These are phyloP conservation scores for Neurospora sp. DNA, from an alignment of 495 filamentous ascomycete species.

Conservation along the genomic window DNA sequence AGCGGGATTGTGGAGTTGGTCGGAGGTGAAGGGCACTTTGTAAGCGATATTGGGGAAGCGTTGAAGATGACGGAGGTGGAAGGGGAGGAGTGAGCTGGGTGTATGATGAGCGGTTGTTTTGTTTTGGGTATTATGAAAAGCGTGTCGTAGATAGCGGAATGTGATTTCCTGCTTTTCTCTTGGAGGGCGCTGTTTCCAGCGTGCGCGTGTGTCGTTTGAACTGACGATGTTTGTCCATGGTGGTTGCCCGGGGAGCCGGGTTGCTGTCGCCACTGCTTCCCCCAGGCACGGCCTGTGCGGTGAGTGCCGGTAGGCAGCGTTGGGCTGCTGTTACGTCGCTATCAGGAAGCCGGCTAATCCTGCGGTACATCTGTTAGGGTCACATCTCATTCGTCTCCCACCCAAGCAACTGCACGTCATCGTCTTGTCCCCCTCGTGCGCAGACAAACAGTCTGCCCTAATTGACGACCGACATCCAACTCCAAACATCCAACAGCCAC, in stretches of 20 bases:
- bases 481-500: neutral
- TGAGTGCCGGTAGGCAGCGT: neutral
- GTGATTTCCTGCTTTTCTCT: neutral
- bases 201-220: neutral
- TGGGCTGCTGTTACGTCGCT: neutral
- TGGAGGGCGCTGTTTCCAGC: neutral
- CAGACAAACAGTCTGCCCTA: neutral
- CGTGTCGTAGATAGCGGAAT: neutral
- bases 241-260: neutral
- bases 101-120: neutral
- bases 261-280: neutral
- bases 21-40: slow-evolving; percentile 68
- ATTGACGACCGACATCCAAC: neutral
- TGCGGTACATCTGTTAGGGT: neutral
- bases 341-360: neutral
- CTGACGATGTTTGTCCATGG: neutral
- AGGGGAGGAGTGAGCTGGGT: slow-evolving; percentile 11
- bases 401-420: neutral
- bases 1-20: slow-evolving; percentile 76
- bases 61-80: slow-evolving; percentile 67
- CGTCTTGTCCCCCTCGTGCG: too few species aligned
- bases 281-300: too few species aligned
- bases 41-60: slow-evolving; percentile 73
- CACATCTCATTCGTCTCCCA: neutral
- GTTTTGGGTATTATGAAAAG: neutral